Base-by-base conservation (phyloP, 2,329 filamentous ascomycete species). In the Arthrobotrys sphaeroides region DNA sequence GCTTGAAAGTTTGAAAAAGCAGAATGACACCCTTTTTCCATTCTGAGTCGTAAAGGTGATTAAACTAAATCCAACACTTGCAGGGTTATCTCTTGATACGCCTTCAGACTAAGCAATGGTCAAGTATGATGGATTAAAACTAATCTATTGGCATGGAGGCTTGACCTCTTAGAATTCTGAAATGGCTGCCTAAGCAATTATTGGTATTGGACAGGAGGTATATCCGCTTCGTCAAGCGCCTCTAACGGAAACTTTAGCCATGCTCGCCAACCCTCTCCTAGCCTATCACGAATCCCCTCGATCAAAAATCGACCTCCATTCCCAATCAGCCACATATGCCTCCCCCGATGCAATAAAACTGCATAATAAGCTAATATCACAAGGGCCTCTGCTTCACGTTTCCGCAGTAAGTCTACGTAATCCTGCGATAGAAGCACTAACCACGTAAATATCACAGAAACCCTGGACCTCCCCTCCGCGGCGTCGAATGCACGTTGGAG, bases 311-410 rank as follows among this genome's bases (percentile, higher is more conserved):
- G 65, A 2, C 82, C 82, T 1, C 80, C 75, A 16, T 81, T 78
- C 6, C 79, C 82, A 36, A 84, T 81, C 24, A 84, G 80, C 84
- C 85, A 86, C 36, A 81, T 79, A 3, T 78, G 73, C 6, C 82
- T 80, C 42, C 81, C 83, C 12, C 81, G 81, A 73, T 86, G 83
- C n/a, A 87, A 80, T 43, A 87, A 77, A 2, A 86, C 82, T 9
- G 85, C 85, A 70, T 86, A 86, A 77, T 87, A 83, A 4, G 84
- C 85, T 20, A 87, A 79, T 5, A 87, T 82, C 9, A 85, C 80
- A 22, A 87, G 80, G 0, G 84, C 84, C 77, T 85, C 84, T 0
- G 83, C 82, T 2, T 80, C 77, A 38, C 81, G 80, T 33, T 79
- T 72, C 12, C 81, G 79, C 5, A 86, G 77, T 59, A 84, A 78